Base-by-base conservation (phyloP, 2,329 filamentous ascomycete genomes). In the Epichloe sp. region DNA sequence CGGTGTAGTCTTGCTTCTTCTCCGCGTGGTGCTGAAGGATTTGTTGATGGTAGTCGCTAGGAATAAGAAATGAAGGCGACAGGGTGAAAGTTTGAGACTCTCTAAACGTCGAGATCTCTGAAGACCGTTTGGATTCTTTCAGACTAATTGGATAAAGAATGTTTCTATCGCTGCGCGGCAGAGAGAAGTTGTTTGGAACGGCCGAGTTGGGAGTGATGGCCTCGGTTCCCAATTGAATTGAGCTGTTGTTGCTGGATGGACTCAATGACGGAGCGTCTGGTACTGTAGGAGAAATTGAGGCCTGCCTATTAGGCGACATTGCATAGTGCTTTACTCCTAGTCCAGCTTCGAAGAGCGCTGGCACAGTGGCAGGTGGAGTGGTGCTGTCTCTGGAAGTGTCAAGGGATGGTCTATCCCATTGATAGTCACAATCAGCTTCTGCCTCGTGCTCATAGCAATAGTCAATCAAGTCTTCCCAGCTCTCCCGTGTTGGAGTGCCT, bases 371-470 rank as follows among this genome's bases (percentile, higher is more conserved):
- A 7, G 58, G 55, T 15, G 60, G 59, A 10, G 56, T 51, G 44
- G 49, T 44, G 47, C 47, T 50, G 15, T 59, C 59, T 23, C 60
- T 60, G 19, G 58, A 53, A 15, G 57, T 60, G 46, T 81, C 78
- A 49, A 76, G 58, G 0, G 79, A 82, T 3, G 73, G 68, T 15
- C 76, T 74, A 52, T 81, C 78, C 80, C 80, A 84, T 44, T 80
- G 75, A 57, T 82, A 84, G 54, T 84, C 76, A 59, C 79, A 84
- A 62, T 83, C 72, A 7, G 80, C 81, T 62, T 85, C 82, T 12
- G 75, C 79, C 56, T 80, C 81, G 57, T 85, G 78, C 56, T 84
- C 80, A 59, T 85, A 85, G 60, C 79, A 83, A 63, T 83, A 85
- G 60, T 85, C 82, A 54, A 85, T 84, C 55, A 80, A 80, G 49